Evolutionary conservation across 805 yeast genomes (phyloP).

Genomic region (Kurtzmaniella cleridarum): DNA sequence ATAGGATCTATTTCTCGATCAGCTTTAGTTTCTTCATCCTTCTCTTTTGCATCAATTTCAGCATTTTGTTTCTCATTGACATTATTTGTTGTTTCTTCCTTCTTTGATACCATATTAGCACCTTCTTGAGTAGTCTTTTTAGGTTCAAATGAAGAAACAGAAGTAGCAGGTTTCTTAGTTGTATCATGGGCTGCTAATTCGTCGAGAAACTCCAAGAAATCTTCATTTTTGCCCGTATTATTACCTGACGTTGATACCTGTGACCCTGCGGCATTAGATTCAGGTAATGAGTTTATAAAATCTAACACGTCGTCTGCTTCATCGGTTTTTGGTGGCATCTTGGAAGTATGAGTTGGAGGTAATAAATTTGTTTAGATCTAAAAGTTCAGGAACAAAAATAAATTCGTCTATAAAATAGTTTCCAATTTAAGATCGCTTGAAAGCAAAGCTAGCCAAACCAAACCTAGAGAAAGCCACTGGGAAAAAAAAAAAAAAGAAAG

Average conservation of each 20-base stretch:
- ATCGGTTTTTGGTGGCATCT: constrained; percentile 21
- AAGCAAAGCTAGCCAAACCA: too few relatives aligned
- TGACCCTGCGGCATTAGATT: constrained; percentile 26
- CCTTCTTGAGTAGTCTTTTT: constrained; percentile 20
- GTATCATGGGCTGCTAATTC: constrained; percentile 64
- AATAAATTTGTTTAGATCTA: background rate
- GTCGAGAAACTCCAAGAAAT: constrained; percentile 54
- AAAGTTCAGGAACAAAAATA: background rate
- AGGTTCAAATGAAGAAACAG: constrained; percentile 29
- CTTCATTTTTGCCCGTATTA: constrained; percentile 28
- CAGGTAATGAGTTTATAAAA: constrained; percentile 76
- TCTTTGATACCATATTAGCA: constrained; percentile 6
- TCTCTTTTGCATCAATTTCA: background rate
- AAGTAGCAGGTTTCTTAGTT: constrained; percentile 15
- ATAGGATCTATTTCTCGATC: constrained; percentile 47
- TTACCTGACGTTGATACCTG: constrained; percentile 14
- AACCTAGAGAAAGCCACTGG: background rate
- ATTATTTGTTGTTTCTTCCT: constrained; percentile 5
- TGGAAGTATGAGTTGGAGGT: background rate
- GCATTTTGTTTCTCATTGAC: background rate
- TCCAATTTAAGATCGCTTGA: too few relatives aligned
- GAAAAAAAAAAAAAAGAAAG: too few relatives aligned
- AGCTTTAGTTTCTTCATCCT: constrained; percentile 1
- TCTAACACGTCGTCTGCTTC: constrained; percentile 75
- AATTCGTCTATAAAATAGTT: too few relatives aligned